Evolutionary conservation across 441 rosid genomes (phyloP).

Genomic region (Adansonia gregorii): DNA sequence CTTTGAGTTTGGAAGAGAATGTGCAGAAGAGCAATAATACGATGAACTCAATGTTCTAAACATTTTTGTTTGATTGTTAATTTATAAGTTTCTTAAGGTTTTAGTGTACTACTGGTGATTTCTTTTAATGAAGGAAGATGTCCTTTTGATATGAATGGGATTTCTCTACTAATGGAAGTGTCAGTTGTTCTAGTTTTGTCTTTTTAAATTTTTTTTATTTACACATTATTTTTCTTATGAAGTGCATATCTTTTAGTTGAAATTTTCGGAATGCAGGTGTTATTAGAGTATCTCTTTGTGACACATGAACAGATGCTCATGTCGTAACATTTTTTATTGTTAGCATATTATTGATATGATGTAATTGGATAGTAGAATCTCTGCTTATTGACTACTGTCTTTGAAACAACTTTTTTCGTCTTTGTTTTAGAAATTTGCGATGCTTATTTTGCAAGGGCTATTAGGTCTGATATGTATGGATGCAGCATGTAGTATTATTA

Average conservation of each 20-base stretch:
- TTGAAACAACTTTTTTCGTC: not conserved
- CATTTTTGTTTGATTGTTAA: not conserved
- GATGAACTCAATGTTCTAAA: not conserved
- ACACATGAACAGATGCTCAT: not conserved
- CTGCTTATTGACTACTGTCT: not conserved
- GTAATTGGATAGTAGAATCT: not conserved
- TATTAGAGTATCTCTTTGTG: not conserved
- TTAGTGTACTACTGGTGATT: not conserved
- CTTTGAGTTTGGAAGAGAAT: not conserved
- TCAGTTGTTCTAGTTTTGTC: not conserved
- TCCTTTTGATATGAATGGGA: not conserved
- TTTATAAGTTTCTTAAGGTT: not conserved
- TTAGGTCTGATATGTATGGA: not conserved
- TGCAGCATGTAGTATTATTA: not conserved
- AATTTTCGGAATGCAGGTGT: not conserved
- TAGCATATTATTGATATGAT: not conserved
- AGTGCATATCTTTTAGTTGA: not conserved
- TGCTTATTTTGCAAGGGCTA: slow-evolving; percentile 1
- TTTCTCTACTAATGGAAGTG: not conserved
- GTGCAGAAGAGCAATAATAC: not conserved
- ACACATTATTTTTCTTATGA: not conserved
- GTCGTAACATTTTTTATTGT: not conserved
- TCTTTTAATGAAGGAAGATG: not conserved
- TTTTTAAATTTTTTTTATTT: not conserved
- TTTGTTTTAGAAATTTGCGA: not conserved